phyloP scores from a whole-genome alignment of 371 early-diverging fungal genomes.

The Saksenaea oblongispora region DNA sequence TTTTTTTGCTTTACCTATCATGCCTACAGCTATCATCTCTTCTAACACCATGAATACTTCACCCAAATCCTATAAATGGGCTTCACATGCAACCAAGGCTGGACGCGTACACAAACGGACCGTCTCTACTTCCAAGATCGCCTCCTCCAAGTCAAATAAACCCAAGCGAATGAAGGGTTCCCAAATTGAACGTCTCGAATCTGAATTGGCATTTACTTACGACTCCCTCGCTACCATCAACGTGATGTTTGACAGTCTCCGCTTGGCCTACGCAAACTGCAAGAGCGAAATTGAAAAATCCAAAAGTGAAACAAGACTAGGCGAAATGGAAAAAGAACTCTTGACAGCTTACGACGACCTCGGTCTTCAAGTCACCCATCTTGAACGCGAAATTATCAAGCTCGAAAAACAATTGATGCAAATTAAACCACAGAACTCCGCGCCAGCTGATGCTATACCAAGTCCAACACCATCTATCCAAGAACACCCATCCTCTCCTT shows the following conservation, averaged over 20 bases:
- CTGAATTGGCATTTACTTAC: constrained; percentile 36
- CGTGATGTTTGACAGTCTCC: constrained; percentile 40
- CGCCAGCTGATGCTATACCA: not conserved
- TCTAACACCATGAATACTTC: not conserved
- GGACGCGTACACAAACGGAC: constrained; percentile 21
- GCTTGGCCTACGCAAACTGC: constrained; percentile 29
- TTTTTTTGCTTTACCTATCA: not conserved
- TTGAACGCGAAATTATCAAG: constrained; percentile 36
- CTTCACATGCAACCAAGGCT: constrained; percentile 9
- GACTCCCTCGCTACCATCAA: constrained; percentile 39
- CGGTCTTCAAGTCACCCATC: constrained; percentile 36
- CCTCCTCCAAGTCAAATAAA: constrained; percentile 2
- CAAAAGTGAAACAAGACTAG: constrained; percentile 23
- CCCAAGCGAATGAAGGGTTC: not conserved
- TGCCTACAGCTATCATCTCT: constrained; percentile 5
- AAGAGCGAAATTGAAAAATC: constrained; percentile 26
- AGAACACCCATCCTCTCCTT: not conserved
- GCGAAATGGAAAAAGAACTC: constrained; percentile 44
- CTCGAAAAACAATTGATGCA: constrained; percentile 29
- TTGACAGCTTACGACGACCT: constrained; percentile 49
- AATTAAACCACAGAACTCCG: constrained; percentile 3
- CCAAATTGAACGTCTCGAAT: constrained; percentile 25
- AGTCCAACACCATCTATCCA: constrained; percentile 2
- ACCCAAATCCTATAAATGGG: constrained; percentile 15
- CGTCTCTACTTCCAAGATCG: not conserved